These are phyloP conservation scores for Penicillium cinerascens DNA, from an alignment of 495 filamentous ascomycete species.

Conservation along the genomic window DNA sequence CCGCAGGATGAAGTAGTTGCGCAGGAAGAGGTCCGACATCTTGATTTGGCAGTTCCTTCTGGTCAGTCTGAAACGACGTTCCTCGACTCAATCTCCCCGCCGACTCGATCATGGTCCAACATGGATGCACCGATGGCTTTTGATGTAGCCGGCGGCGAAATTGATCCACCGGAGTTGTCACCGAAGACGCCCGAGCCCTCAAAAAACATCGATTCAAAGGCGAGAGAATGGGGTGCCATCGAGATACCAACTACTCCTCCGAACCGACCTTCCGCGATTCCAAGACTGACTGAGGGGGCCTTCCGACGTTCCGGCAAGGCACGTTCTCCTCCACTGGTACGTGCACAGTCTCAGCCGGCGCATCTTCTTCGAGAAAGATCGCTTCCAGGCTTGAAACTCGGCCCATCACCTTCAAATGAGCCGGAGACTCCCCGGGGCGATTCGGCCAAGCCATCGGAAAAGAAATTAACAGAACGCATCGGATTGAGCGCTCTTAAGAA, in stretches of 20 bases:
- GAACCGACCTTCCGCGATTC: constrained; percentile 46
- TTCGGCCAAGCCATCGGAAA: constrained; percentile 54
- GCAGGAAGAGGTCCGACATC: constrained; percentile 58
- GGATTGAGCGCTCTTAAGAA: constrained; percentile 58
- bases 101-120: constrained; percentile 2
- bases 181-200: background rate
- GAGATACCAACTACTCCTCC: constrained; percentile 25
- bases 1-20: constrained; percentile 26
- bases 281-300: constrained; percentile 46
- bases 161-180: background rate
- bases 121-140: constrained; percentile 1
- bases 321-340: constrained; percentile 62
- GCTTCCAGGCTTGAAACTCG: constrained; percentile 17
- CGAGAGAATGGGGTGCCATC: background rate
- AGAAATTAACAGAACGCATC: constrained; percentile 67
- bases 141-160: too few relatives aligned
- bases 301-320: constrained; percentile 36
- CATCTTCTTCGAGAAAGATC: constrained; percentile 33
- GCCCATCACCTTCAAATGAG: constrained; percentile 11
- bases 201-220: background rate
- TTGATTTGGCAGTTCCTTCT: constrained; percentile 66
- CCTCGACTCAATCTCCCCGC: constrained; percentile 7
- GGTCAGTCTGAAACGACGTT: constrained; percentile 26
- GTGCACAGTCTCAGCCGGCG: constrained; percentile 68
- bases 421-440: constrained; percentile 23